Percentiles rank a stretch among this genome's conserved stretches.
These are phyloP conservation scores for Suillus weaverae DNA, from an alignment of 768 basidiomycete species.

Conservation along the genomic window DNA sequence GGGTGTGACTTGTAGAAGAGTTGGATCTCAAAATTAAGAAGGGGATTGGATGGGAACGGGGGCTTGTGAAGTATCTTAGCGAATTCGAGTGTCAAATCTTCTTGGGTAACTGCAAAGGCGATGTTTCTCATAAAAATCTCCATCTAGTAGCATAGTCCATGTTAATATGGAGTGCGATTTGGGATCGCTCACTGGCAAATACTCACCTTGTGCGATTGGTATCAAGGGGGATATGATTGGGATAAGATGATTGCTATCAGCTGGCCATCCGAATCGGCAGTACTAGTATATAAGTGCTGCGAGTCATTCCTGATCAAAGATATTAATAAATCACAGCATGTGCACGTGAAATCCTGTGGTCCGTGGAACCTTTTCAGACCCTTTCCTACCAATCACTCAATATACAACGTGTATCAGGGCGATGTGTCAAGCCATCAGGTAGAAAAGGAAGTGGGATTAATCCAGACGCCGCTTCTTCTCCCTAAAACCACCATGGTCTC, in stretches of 20 bases:
- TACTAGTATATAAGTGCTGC: neutral
- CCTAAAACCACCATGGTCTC: slow-evolving; percentile 35
- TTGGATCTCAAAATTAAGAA: slow-evolving; percentile 35
- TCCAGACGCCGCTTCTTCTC: slow-evolving; percentile 62
- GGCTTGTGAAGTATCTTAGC: slow-evolving; percentile 35
- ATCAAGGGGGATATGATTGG: neutral
- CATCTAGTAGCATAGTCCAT: slow-evolving; percentile 21
- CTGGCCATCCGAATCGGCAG: neutral
- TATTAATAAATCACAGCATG: slow-evolving; percentile 1
- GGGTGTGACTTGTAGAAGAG: slow-evolving; percentile 26
- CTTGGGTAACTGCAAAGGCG: slow-evolving; percentile 24
- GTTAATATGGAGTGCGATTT: neutral
- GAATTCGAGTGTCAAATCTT: slow-evolving; percentile 34
- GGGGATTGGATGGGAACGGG: slow-evolving; percentile 28
- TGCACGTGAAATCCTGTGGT: neutral
- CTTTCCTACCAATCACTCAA: slow-evolving; percentile 5
- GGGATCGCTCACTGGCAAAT: neutral
- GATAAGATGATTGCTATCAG: neutral
- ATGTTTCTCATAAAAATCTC: slow-evolving; percentile 37
- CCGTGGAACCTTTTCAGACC: neutral
- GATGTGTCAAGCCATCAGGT: neutral
- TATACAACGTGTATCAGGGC: neutral
- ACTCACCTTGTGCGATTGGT: slow-evolving; percentile 22
- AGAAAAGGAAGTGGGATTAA: slow-evolving; percentile 25
- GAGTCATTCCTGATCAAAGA: neutral